Evolutionary conservation across 1,139 yeast genomes (phyloP), one percentile per base, ranked within the genome.

Genomic region (Suhomyces wounanorum): DNA sequence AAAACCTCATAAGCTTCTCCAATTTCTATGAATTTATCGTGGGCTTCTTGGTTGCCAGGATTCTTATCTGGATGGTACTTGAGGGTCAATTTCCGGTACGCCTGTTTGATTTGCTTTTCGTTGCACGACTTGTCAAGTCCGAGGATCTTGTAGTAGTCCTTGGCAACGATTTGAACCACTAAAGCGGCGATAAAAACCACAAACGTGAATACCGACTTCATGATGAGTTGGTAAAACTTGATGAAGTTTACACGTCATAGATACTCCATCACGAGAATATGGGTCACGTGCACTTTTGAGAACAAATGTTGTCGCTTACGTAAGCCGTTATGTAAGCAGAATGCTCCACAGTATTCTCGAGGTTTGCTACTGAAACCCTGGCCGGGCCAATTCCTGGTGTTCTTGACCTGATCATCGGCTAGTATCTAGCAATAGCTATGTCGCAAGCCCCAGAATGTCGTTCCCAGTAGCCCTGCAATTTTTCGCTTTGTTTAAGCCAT

Each of bases 41-140:
- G 92, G 1, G 97, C 96, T 40, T 80, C 86, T 21, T 89, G 94
- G 44, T 51, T 51, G 57, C 86, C 83, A 5, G 77, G 87, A 63
- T 94, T 94, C 73, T 95, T 94, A 68, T 94, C 99, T 1, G 99
- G 99, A 65, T 94, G 99, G 68, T 82, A 91, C 63, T 89, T 89
- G 67, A 91, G 87, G 58, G 95, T 86, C 57, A 94, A 74, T 54
- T 83, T 82, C 59, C 97, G 73, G 68, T 92, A 94, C 0, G 98
- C 97, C 54, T 84, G 82, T 65, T 89, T 90, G 72, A 94, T 89
- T 52, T 92, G 92, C 59, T 82, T 85, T 25, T 89, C 96, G 48
- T 78, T 78, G 0, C 97, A 96, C 57, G 78, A 76, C 58, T 77
- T 82, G 14, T 75, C 63, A 8, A 92, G 77, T 0, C 96, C 97